Percentiles rank a stretch among this genome's conserved stretches.
These are phyloP conservation scores for Lyophyllum semitale DNA, from an alignment of 768 basidiomycete genomes.

Conservation along the genomic window DNA sequence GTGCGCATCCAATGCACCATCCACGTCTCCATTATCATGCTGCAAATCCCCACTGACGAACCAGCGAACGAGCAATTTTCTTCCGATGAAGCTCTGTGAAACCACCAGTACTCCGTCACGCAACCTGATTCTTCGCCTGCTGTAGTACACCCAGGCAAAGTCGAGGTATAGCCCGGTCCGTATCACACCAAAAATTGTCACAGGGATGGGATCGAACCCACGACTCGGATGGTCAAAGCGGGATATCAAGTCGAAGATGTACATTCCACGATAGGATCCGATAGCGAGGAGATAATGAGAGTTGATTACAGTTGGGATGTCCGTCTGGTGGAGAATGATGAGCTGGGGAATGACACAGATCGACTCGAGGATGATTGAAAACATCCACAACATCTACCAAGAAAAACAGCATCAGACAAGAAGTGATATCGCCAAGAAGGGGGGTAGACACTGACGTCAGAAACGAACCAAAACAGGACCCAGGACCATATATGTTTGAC, in stretches of 20 bases:
- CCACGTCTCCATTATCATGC: no score
- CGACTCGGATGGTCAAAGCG: not conserved
- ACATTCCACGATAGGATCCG: constrained; percentile 1
- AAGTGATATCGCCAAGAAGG: not conserved
- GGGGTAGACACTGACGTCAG: not conserved
- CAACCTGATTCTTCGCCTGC: not conserved
- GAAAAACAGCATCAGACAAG: not conserved
- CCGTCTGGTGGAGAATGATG: not conserved
- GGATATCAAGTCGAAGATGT: constrained; percentile 1
- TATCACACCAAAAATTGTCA: not conserved
- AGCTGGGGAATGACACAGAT: not conserved
- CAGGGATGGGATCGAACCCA: not conserved
- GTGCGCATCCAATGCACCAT: no score
- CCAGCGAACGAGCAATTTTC: not conserved
- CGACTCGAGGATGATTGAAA: constrained; percentile 1
- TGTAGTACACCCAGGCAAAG: not conserved
- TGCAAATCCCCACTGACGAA: no score
- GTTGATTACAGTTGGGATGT: not conserved
- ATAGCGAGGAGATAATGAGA: constrained; percentile 1
- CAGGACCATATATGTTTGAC: not conserved
- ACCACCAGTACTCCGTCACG: not conserved
- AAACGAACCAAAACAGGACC: not conserved
- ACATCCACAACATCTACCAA: not conserved
- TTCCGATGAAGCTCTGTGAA: not conserved
- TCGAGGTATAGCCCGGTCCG: not conserved